phyloP scores from a whole-genome alignment of 2,329 filamentous ascomycete species.

The Trichoderma cornu-damae region DNA sequence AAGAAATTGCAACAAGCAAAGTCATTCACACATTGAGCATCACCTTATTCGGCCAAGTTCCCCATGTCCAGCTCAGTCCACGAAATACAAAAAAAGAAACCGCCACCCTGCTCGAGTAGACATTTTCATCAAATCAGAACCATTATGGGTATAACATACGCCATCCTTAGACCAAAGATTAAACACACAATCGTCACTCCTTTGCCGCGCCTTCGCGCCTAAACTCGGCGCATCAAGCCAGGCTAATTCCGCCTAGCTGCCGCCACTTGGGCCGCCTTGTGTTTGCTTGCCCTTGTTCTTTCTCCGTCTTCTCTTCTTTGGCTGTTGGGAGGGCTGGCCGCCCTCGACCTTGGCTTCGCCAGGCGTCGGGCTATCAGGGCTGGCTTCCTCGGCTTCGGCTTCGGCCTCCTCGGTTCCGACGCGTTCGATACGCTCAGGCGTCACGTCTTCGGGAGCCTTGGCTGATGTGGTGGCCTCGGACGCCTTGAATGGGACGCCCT shows the following conservation, averaged over 20 bases:
- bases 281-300: constrained; percentile 21
- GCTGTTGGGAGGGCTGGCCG: constrained; percentile 12
- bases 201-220: neutral
- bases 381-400: constrained; percentile 8
- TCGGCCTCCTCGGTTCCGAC: neutral
- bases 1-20: constrained; percentile 7
- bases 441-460: neutral
- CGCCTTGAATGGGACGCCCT: neutral
- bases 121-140: constrained; percentile 8
- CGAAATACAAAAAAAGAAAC: neutral
- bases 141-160: constrained; percentile 7
- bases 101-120: neutral
- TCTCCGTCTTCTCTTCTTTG: constrained; percentile 18
- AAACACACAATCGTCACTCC: constrained; percentile 7
- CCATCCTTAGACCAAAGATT: constrained; percentile 9
- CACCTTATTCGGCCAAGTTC: neutral
- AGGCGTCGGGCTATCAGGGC: neutral
- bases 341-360: constrained; percentile 6
- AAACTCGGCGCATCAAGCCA: neutral
- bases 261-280: constrained; percentile 16
- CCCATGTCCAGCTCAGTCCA: neutral
- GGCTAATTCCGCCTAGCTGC: constrained; percentile 11
- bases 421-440: constrained; percentile 2
- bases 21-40: neutral
- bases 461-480: neutral